Percentiles rank a stretch among this genome's conserved stretches.
Evolutionary conservation across 257 asterid species (phyloP).

Genomic region (Nicotiana knightiana): DNA sequence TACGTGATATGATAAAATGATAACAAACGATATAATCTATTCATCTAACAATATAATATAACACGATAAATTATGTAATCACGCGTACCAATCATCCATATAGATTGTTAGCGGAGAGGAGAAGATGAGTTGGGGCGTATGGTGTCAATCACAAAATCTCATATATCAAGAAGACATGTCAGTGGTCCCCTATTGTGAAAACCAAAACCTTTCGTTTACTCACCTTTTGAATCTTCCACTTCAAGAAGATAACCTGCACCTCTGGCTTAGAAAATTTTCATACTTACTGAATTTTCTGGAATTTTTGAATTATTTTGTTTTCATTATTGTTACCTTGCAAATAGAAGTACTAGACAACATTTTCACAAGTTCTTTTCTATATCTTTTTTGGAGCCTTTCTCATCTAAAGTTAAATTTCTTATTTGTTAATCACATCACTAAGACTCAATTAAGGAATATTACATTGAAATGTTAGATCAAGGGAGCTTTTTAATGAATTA

Average conservation of each 20-base stretch:
- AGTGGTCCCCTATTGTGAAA: constrained; percentile 12
- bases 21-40: too few relatives aligned
- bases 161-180: constrained; percentile 11
- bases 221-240: constrained; percentile 8
- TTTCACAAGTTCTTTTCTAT: neutral
- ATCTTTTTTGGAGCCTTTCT: neutral
- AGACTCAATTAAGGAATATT: neutral
- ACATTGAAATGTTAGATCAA: neutral
- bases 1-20: too few relatives aligned
- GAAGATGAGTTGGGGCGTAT: neutral
- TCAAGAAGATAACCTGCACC: neutral
- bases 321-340: neutral
- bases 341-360: neutral
- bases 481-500: neutral
- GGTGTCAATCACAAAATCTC: neutral
- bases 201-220: neutral
- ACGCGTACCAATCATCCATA: too few relatives aligned
- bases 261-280: neutral
- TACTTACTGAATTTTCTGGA: neutral
- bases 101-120: neutral
- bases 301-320: neutral
- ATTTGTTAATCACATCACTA: neutral
- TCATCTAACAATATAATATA: too few relatives aligned
- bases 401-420: neutral
- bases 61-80: too few relatives aligned